Evolutionary conservation across 805 yeast species (phyloP).

Genomic region (Hanseniaspora taiwanica): DNA sequence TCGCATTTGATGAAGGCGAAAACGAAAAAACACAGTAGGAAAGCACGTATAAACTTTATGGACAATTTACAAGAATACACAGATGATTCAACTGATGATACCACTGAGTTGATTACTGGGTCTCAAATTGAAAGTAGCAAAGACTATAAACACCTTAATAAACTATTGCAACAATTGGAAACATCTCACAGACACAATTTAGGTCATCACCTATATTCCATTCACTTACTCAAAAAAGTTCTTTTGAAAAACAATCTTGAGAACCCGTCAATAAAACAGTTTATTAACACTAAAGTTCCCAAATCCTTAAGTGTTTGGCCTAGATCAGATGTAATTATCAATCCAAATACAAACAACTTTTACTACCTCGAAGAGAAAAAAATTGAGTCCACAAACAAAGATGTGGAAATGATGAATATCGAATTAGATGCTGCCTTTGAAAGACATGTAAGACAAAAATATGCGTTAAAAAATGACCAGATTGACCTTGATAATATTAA

Average conservation of each 20-base stretch:
- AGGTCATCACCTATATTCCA: conserved; percentile 50
- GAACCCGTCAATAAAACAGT: conserved; percentile 23
- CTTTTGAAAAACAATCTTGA: conserved; percentile 17
- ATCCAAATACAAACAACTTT: conserved; percentile 16
- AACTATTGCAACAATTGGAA: conserved; percentile 30
- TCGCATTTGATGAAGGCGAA: no score
- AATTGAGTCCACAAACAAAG: neutral
- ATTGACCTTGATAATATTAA: conserved; percentile 16
- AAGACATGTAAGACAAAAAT: conserved; percentile 10
- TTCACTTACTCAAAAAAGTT: conserved; percentile 27
- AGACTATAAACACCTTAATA: neutral
- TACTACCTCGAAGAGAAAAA: conserved; percentile 9
- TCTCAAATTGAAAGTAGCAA: no score
- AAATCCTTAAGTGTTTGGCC: conserved; percentile 54
- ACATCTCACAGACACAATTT: conserved; percentile 40
- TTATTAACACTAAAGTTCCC: conserved; percentile 24
- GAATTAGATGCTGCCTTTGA: conserved; percentile 22
- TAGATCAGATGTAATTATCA: conserved; percentile 18
- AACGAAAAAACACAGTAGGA: no score
- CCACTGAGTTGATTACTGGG: no score
- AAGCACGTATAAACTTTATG: no score
- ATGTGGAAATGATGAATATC: conserved; percentile 16
- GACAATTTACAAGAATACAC: no score
- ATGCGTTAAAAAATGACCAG: conserved; percentile 7
- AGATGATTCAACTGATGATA: no score